Evolutionary conservation across 1,284 basidiomycete genomes (phyloP).

Genomic region (Xanthoconium separans): DNA sequence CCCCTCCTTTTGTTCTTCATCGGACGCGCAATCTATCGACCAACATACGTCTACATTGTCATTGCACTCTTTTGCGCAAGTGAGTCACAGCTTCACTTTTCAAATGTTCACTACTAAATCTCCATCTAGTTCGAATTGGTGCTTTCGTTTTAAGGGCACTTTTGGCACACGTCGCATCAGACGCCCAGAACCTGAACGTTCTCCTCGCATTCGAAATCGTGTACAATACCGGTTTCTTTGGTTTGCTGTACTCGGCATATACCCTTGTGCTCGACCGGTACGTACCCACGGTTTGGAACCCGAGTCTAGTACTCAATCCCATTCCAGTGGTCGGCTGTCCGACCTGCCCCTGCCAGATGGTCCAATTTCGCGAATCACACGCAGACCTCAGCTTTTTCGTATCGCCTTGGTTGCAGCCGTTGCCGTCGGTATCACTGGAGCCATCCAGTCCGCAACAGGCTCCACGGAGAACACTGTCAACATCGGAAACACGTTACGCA

Average conservation of each 20-base stretch:
- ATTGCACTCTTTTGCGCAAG: slow-evolving; percentile 46
- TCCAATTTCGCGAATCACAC: slow-evolving; percentile 32
- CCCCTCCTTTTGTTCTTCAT: slow-evolving; percentile 40
- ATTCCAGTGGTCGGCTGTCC: slow-evolving; percentile 20
- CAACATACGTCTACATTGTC: slow-evolving; percentile 42
- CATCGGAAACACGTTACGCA: slow-evolving; percentile 31
- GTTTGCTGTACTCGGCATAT: slow-evolving; percentile 36
- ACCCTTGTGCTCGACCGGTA: slow-evolving; percentile 36
- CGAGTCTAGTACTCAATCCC: background rate
- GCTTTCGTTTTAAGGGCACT: slow-evolving; percentile 34
- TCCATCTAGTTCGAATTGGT: slow-evolving; percentile 28
- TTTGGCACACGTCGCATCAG: slow-evolving; percentile 26
- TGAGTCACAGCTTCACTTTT: slow-evolving; percentile 29
- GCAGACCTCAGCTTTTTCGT: slow-evolving; percentile 36
- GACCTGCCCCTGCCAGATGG: slow-evolving; percentile 20
- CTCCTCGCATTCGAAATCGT: slow-evolving; percentile 31
- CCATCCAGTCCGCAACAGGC: slow-evolving; percentile 20
- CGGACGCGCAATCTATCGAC: slow-evolving; percentile 35
- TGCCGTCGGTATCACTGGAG: slow-evolving; percentile 39
- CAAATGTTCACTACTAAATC: background rate
- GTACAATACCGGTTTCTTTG: slow-evolving; percentile 38
- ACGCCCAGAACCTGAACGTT: slow-evolving; percentile 22
- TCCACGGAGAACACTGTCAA: slow-evolving; percentile 11
- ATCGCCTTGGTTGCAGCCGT: slow-evolving; percentile 36
- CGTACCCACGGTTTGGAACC: background rate